Conservation (phyloP, 805 yeast species). For the Starmerella sp. region DNA sequence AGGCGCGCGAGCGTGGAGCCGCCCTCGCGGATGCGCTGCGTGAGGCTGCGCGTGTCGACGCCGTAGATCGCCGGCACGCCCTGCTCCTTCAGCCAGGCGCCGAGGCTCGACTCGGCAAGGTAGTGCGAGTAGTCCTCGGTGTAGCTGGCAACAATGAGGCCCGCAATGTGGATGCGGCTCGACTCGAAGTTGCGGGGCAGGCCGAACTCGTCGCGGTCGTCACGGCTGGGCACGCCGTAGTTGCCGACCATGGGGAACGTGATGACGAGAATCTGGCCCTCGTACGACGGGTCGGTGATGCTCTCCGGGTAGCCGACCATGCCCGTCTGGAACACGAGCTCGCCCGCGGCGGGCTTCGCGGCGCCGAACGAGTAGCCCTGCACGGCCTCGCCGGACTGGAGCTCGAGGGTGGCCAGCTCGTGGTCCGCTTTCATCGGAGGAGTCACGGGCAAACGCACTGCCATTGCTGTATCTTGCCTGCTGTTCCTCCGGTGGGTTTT, state of each 20-base stretch:
- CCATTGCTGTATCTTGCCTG: slow-evolving; percentile 7
- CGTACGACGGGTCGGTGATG: slow-evolving; percentile 97
- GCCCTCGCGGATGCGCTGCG: slow-evolving; percentile 80
- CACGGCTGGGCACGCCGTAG: slow-evolving; percentile 91
- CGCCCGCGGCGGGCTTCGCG: slow-evolving; percentile 79
- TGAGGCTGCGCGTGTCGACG: slow-evolving; percentile 90
- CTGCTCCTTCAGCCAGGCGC: slow-evolving; percentile 84
- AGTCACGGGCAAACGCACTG: slow-evolving; percentile 61
- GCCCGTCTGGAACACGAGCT: slow-evolving; percentile 97
- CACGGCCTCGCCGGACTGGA: slow-evolving; percentile 72
- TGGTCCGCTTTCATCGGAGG: slow-evolving; percentile 81
- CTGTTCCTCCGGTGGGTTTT: neutral
- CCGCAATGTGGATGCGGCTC: slow-evolving; percentile 85
- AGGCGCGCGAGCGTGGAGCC: slow-evolving; percentile 93
- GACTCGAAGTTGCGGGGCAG: slow-evolving; percentile 89
- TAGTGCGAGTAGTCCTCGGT: slow-evolving; percentile 92
- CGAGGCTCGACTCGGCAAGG: slow-evolving; percentile 84
- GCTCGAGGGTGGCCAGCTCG: slow-evolving; percentile 75
- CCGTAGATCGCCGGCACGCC: slow-evolving; percentile 95
- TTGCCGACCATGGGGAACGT: slow-evolving; percentile 97
- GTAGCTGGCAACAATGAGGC: slow-evolving; percentile 91
- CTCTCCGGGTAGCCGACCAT: slow-evolving; percentile 99
- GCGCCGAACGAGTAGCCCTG: slow-evolving; percentile 99
- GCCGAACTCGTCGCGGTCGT: slow-evolving; percentile 70
- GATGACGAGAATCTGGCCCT: slow-evolving; percentile 91